Percentiles rank a stretch among this genome's conserved stretches.
Conservation (phyloP, 495 filamentous ascomycete species). For the Penicillium macrosclerotiorum region DNA sequence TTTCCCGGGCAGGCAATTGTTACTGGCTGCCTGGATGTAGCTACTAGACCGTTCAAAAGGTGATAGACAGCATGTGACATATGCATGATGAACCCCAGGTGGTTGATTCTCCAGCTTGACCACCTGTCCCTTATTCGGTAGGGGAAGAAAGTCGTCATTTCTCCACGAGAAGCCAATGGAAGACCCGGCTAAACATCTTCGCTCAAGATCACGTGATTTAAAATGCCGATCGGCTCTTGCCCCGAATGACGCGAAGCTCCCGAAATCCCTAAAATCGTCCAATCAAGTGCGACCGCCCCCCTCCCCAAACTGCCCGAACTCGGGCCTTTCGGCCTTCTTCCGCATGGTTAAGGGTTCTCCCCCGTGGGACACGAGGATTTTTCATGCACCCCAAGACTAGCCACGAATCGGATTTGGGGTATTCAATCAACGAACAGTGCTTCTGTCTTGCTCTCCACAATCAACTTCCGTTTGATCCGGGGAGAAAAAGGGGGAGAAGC, state of each 20-base stretch:
- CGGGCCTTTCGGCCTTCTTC: slow-evolving; percentile 12
- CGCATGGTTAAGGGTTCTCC: slow-evolving; percentile 25
- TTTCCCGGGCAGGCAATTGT: not conserved
- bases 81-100: not conserved
- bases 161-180: not conserved
- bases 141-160: not conserved
- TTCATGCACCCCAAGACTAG: slow-evolving; percentile 1
- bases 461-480: slow-evolving; percentile 13
- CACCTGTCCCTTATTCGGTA: not conserved
- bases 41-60: too few species aligned
- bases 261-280: too few species aligned
- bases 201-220: too few species aligned
- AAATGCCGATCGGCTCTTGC: too few species aligned
- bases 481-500: too few species aligned
- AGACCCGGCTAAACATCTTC: too few species aligned
- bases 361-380: slow-evolving; percentile 6
- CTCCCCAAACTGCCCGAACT: too few species aligned
- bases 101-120: not conserved
- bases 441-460: slow-evolving; percentile 11
- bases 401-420: slow-evolving; percentile 4
- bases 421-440: slow-evolving; percentile 9
- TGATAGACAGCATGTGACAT: not conserved
- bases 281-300: too few species aligned
- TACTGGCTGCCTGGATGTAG: not conserved
- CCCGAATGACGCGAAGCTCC: too few species aligned